phyloP scores from a whole-genome alignment of 2,329 filamentous ascomycete genomes.

The Cryphonectria naterciae region DNA sequence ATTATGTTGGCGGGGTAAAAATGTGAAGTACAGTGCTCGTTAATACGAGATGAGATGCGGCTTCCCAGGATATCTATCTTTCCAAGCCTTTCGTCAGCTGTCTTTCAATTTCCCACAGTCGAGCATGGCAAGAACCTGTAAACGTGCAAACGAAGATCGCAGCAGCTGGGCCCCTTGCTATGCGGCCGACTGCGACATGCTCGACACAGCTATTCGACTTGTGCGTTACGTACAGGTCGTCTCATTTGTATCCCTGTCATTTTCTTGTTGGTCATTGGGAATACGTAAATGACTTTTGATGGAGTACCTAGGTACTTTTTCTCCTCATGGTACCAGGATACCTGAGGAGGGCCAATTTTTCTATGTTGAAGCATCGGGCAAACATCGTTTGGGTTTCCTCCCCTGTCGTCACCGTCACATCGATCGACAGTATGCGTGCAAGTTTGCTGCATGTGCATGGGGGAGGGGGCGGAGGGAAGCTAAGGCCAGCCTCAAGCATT shows the following conservation, averaged over 20 bases:
- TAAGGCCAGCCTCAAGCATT: conserved; percentile 12
- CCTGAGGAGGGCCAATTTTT: not conserved
- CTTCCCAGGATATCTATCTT: not conserved
- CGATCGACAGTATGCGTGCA: conserved; percentile 15
- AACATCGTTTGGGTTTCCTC: conserved; percentile 23
- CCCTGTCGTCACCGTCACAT: conserved; percentile 16
- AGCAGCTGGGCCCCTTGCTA: not conserved
- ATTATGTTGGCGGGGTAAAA: not conserved
- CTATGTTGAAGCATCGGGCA: conserved; percentile 8
- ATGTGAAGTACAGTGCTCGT: not conserved
- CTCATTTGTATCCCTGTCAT: not conserved
- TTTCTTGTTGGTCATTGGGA: conserved; percentile 11
- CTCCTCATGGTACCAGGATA: conserved; percentile 2
- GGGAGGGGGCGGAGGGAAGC: not conserved
- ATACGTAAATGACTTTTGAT: not conserved
- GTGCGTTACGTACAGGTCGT: not conserved
- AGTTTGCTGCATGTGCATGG: conserved; percentile 24
- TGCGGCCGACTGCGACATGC: not conserved
- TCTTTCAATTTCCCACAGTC: not conserved
- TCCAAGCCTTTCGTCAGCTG: not conserved
- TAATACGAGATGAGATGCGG: not conserved
- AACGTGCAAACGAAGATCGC: not conserved
- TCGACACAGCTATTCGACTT: not conserved
- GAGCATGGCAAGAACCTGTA: not conserved
- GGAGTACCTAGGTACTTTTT: conserved; percentile 9